A percentile compares a stretch with the other conserved stretches of the same genome.
Evolutionary conservation across 2,329 filamentous ascomycete genomes (phyloP).

Genomic region (Xylariaceae sp.): DNA sequence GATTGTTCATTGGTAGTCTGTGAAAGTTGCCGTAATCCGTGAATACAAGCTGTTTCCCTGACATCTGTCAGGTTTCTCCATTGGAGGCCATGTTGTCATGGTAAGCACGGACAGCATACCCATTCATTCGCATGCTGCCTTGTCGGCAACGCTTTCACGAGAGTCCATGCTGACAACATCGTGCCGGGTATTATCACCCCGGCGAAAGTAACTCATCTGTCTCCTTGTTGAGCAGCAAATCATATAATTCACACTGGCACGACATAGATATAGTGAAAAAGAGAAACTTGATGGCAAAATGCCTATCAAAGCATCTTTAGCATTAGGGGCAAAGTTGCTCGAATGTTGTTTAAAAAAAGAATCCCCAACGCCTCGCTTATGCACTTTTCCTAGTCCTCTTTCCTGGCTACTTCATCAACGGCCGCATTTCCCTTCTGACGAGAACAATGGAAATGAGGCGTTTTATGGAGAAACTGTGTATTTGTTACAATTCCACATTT

Average conservation of each 20-base stretch:
- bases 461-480: neutral
- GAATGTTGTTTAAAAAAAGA: constrained; percentile 11
- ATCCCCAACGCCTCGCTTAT: constrained; percentile 20
- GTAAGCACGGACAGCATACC: no score
- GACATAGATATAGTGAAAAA: neutral
- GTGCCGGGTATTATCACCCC: no score
- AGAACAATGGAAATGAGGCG: neutral
- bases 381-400: constrained; percentile 11
- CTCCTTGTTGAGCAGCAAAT: constrained; percentile 5
- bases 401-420: neutral
- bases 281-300: neutral
- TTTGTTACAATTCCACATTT: neutral
- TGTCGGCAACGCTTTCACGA: no score
- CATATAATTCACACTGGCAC: neutral
- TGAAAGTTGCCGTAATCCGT: no score
- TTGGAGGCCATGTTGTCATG: no score
- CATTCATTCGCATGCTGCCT: no score
- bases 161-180: no score
- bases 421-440: neutral
- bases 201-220: no score
- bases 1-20: no score
- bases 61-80: no score
- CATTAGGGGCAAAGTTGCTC: constrained; percentile 6
- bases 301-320: constrained; percentile 10
- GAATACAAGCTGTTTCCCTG: no score